Evolutionary conservation across 1,139 yeast genomes (phyloP), one percentile per base, ranked within the genome.

Genomic region (Diutina rugosa): DNA sequence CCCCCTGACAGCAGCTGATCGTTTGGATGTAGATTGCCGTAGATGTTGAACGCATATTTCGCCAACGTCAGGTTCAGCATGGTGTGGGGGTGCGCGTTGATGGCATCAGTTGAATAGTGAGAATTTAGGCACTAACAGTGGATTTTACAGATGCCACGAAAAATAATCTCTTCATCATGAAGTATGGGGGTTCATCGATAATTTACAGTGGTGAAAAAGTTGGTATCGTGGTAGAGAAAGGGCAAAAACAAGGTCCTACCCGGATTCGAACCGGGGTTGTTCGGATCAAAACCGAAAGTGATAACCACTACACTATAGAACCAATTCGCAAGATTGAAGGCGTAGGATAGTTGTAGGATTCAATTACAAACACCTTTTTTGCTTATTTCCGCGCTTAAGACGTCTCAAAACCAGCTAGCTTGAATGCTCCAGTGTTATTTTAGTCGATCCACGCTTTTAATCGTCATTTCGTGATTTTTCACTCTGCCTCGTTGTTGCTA

Each of bases 181-280:
- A 21, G 26, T 21, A 21, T 3, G 26, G 26, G 4, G 26, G 4
- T 2, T 4, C 26, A 21, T 21, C 4, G 26, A 21, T 21, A 3
- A 21, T 3, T 21, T 3, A 3, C 4, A 21, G 26, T 21, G 26
- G 26, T 3, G 4, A 3, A 21, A 21, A 21, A 1, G 26, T 21
- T 32, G 35, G 6, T 6, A 6, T 6, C 6, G 35, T 32, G 2
- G 12, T 6, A 32, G 2, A 32, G 10, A 35, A 35, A 1, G 5
- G 41, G n/a, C 10, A 35, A 45, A 45, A 49, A 18, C 4, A 18
- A 84, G 90, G 90, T 85, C 90, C 83, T 82, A 82, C 90, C 90
- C 90, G 90, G 91, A 84, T 84, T 85, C 91, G 91, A 86, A 85
- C 91, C 86, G 91, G 90, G 90, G 91, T 86, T 83, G 82, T 78